Conservation (phyloP, 116 monocot genomes). For the Iris pallida region DNA sequence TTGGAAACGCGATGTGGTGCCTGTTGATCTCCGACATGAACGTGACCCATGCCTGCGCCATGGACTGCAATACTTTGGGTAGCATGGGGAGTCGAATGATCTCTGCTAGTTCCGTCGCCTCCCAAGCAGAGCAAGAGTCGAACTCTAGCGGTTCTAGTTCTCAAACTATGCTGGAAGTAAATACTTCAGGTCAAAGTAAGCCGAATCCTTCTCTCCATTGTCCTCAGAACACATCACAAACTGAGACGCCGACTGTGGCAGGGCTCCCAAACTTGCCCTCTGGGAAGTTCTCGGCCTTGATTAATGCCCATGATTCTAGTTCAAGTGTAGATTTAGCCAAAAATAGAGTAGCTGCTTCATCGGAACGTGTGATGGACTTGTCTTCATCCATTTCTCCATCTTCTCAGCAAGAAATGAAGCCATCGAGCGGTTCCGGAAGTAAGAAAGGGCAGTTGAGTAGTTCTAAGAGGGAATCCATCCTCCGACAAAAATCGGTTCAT, state of each 20-base stretch:
- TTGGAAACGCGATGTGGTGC: slow-evolving; percentile 86
- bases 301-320: not conserved
- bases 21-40: slow-evolving; percentile 83
- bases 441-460: slow-evolving; percentile 11
- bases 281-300: slow-evolving; percentile 15
- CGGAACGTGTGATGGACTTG: slow-evolving; percentile 4
- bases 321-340: not conserved
- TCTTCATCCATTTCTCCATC: slow-evolving; percentile 4
- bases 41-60: slow-evolving; percentile 66
- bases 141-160: slow-evolving; percentile 16
- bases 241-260: slow-evolving; percentile 1
- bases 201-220: not conserved
- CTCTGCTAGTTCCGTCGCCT: slow-evolving; percentile 9
- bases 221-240: not conserved
- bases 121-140: slow-evolving; percentile 29
- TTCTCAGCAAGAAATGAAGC: not conserved
- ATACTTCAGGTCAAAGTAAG: not conserved
- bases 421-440: not conserved
- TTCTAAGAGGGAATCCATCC: slow-evolving; percentile 11
- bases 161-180: slow-evolving; percentile 17
- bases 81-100: slow-evolving; percentile 23
- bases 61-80: slow-evolving; percentile 38
- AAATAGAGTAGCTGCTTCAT: slow-evolving; percentile 7
- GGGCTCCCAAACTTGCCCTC: slow-evolving; percentile 13
- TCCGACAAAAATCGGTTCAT: slow-evolving; percentile 5